These are phyloP conservation scores for Skeletonema costatum DNA, from an alignment of 108 stramenopile genomes.

Conservation along the genomic window DNA sequence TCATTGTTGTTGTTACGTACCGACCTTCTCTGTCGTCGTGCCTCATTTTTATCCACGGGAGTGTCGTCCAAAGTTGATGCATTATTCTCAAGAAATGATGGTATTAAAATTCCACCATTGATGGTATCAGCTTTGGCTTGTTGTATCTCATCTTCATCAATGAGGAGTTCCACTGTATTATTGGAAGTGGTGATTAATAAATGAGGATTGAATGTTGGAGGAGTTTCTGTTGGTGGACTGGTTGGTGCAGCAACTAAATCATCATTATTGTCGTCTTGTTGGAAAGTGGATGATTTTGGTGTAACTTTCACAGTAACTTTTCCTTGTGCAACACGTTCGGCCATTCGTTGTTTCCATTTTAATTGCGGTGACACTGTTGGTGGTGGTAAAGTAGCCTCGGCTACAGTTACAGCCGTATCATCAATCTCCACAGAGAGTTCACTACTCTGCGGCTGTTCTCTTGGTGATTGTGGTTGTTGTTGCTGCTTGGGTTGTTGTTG, in stretches of 20 bases:
- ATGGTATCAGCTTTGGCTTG: background rate
- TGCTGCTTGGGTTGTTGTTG: background rate
- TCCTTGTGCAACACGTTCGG: conserved; percentile 7
- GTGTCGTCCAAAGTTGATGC: background rate
- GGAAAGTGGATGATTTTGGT: background rate
- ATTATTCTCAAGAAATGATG: background rate
- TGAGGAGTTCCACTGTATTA: background rate
- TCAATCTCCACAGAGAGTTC: background rate
- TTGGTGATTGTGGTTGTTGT: background rate
- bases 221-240: background rate
- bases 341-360: conserved; percentile 3
- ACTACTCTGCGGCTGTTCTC: background rate
- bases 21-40: conserved; percentile 15
- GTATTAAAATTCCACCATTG: background rate
- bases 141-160: background rate
- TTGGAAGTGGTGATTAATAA: background rate
- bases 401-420: background rate
- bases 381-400: background rate
- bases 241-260: background rate
- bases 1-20: conserved; percentile 4
- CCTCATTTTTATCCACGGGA: conserved; percentile 17
- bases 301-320: conserved; percentile 6
- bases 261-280: background rate
- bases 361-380: background rate
- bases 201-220: background rate